A percentile compares a stretch with the other conserved stretches of the same genome.
Conservation (phyloP, 2,329 filamentous ascomycete genomes). For the Colletotrichum musae region DNA sequence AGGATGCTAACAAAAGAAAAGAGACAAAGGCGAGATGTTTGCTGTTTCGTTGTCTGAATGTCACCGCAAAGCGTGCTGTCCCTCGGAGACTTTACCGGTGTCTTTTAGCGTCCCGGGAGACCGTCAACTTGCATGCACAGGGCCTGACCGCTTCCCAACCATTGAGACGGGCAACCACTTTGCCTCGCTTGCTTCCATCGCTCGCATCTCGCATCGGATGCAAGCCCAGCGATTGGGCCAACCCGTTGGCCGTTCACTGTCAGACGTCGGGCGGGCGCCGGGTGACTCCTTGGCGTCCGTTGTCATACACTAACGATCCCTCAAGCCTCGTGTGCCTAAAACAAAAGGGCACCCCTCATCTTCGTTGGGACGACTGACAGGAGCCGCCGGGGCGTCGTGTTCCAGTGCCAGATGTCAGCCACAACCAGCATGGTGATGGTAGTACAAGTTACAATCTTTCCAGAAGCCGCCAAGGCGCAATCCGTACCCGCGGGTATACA, state of each 20-base stretch:
- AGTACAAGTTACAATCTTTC: background rate
- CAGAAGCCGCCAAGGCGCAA: background rate
- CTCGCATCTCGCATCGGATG: slow-evolving; percentile 11
- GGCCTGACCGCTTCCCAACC: too few species aligned
- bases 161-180: background rate
- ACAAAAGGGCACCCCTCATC: too few species aligned
- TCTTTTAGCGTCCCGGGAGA: slow-evolving; percentile 13
- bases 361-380: slow-evolving; percentile 5
- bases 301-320: background rate
- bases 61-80: background rate
- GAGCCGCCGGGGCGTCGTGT: background rate
- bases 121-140: background rate
- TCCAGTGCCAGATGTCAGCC: background rate
- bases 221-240: slow-evolving; percentile 6
- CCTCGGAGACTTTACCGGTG: background rate
- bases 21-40: too few species aligned
- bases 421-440: background rate
- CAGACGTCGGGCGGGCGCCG: slow-evolving; percentile 10
- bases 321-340: background rate
- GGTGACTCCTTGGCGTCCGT: background rate
- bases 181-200: background rate
- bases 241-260: background rate
- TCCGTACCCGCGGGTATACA: background rate
- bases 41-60: background rate
- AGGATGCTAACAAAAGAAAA: too few species aligned